Evolutionary conservation across 257 asterid species (phyloP).

Genomic region (Ajuga chamaepitys): DNA sequence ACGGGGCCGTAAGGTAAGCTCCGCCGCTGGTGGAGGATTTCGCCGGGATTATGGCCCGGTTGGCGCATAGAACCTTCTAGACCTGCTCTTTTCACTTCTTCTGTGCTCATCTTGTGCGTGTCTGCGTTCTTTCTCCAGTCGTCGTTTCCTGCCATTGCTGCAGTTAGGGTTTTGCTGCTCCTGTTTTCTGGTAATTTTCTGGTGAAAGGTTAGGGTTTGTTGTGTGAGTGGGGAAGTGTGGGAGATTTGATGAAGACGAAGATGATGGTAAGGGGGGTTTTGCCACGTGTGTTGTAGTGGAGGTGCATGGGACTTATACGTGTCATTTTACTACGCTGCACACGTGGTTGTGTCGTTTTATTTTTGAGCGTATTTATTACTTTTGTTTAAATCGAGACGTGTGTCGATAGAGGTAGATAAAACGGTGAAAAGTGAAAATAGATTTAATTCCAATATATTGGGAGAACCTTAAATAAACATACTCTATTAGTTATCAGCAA

Average conservation of each 20-base stretch:
- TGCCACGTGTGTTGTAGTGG: too few relatives aligned
- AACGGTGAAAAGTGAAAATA: too few relatives aligned
- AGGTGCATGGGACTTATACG: constrained; percentile 18
- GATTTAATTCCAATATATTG: too few relatives aligned
- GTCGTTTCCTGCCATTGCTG: constrained; percentile 30
- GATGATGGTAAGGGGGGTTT: neutral
- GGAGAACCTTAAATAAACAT: too few relatives aligned
- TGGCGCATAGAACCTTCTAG: constrained; percentile 52
- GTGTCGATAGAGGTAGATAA: too few relatives aligned
- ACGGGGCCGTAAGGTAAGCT: constrained; percentile 43
- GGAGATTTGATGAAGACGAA: neutral
- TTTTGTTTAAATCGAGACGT: too few relatives aligned
- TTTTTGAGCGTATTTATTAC: too few relatives aligned
- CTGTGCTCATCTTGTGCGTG: constrained; percentile 76
- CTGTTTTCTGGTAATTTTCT: neutral
- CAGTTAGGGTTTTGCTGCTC: too few relatives aligned
- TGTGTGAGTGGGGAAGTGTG: too few relatives aligned
- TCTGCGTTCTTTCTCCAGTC: constrained; percentile 73
- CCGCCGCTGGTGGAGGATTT: constrained; percentile 52
- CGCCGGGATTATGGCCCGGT: constrained; percentile 63
- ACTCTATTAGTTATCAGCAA: too few relatives aligned
- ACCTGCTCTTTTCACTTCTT: constrained; percentile 51
- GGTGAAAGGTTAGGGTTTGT: too few relatives aligned
- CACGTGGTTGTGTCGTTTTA: constrained; percentile 9
- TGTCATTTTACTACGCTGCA: neutral